Conservation (phyloP, 441 rosid genomes). For the Geranium incanum region DNA sequence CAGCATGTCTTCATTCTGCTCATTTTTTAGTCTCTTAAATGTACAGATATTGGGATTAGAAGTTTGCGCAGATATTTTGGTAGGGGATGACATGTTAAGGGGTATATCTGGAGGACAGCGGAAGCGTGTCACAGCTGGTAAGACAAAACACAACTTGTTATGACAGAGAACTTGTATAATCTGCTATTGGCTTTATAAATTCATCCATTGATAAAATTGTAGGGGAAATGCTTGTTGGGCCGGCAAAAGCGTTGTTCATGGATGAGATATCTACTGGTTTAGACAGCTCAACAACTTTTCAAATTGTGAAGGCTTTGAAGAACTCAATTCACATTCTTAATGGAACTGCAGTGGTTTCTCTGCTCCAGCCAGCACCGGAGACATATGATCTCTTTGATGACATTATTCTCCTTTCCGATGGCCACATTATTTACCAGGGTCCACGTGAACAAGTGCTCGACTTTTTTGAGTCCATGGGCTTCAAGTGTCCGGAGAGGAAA, state of each 20-base stretch:
- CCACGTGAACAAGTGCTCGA: conserved; percentile 64
- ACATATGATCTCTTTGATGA: conserved; percentile 82
- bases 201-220: background rate
- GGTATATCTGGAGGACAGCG: conserved; percentile 90
- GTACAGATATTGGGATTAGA: conserved; percentile 77
- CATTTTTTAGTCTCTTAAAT: background rate
- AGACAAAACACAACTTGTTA: conserved; percentile 3
- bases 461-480: conserved; percentile 76
- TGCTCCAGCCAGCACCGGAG: conserved; percentile 95
- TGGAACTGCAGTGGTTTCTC: conserved; percentile 75
- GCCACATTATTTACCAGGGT: conserved; percentile 67
- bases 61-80: conserved; percentile 67
- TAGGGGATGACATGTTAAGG: conserved; percentile 74
- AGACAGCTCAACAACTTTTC: conserved; percentile 84
- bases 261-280: conserved; percentile 90
- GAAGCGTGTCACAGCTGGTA: conserved; percentile 86
- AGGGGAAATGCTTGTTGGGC: conserved; percentile 91
- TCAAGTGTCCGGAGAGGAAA: conserved; percentile 79
- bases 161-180: background rate
- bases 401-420: conserved; percentile 70
- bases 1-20: background rate
- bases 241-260: conserved; percentile 70
- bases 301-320: conserved; percentile 64
- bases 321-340: conserved; percentile 62
- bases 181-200: background rate